These are phyloP conservation scores for Venturia effusa DNA, from an alignment of 2,329 filamentous ascomycete species.

Conservation along the genomic window DNA sequence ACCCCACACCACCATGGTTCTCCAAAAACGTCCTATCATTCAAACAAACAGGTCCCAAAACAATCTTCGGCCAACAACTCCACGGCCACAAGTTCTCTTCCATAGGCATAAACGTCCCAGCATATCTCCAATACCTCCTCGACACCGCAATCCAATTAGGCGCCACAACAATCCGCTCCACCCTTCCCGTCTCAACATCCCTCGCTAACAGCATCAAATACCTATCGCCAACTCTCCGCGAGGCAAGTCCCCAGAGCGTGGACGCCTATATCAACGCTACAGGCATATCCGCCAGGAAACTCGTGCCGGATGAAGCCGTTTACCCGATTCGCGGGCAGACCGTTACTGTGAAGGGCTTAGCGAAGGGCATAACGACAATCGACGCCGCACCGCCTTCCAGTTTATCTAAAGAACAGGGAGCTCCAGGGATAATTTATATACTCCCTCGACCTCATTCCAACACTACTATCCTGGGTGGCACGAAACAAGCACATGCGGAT, in stretches of 20 bases:
- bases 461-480: conserved; percentile 35
- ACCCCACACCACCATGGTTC: conserved; percentile 9
- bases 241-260: conserved; percentile 1
- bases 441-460: conserved; percentile 31
- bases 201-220: conserved; percentile 19
- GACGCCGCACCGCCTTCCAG: conserved; percentile 12
- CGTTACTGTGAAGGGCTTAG: conserved; percentile 33
- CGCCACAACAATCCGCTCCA: conserved; percentile 19
- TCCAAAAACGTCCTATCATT: conserved; percentile 12
- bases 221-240: neutral
- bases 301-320: conserved; percentile 26
- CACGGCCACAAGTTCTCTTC: conserved; percentile 23
- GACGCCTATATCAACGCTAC: conserved; percentile 31
- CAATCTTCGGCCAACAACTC: conserved; percentile 15
- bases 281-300: conserved; percentile 28
- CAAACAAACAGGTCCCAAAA: conserved; percentile 12
- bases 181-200: conserved; percentile 20
- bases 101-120: conserved; percentile 27
- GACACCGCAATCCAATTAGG: conserved; percentile 18
- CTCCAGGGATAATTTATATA: conserved; percentile 26
- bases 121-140: conserved; percentile 28
- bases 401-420: conserved; percentile 14
- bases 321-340: conserved; percentile 37
- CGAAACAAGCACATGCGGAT: conserved; percentile 30
- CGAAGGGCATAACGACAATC: conserved; percentile 20